These are phyloP conservation scores for Trifolium repens DNA, from an alignment of 306 rosid species.

Conservation along the genomic window DNA sequence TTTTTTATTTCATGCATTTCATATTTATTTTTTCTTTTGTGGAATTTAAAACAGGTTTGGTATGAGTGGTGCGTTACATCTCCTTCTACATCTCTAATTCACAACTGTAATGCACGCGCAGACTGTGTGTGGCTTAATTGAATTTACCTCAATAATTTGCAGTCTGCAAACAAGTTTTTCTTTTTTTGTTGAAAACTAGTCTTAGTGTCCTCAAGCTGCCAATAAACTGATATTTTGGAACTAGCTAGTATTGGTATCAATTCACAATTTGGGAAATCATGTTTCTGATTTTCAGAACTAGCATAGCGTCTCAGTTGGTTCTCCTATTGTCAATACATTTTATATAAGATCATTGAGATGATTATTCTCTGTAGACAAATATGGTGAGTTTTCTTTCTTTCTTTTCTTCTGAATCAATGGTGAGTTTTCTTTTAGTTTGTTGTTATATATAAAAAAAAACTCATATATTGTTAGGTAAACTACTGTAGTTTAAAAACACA, in stretches of 20 bases:
- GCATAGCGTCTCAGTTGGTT: not conserved
- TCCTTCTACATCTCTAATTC: constrained; percentile 57
- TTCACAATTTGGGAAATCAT: not conserved
- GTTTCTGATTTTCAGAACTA: constrained; percentile 9
- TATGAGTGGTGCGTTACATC: constrained; percentile 75
- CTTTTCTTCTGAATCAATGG: no score
- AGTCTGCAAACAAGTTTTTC: not conserved
- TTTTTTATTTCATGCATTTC: not conserved
- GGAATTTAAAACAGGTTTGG: constrained; percentile 64
- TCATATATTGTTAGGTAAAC: no score
- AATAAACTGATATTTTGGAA: constrained; percentile 28
- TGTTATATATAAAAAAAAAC: no score
- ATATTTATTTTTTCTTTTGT: not conserved
- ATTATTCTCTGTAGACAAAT: no score
- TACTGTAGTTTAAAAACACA: no score
- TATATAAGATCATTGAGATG: no score
- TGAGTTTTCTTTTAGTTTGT: no score
- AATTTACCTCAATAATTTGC: not conserved
- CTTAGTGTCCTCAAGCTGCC: constrained; percentile 1
- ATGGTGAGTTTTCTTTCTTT: no score
- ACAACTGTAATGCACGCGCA: constrained; percentile 68
- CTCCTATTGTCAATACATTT: not conserved
- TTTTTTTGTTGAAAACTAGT: no score
- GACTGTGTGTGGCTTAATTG: constrained; percentile 70
- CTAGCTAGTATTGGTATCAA: no score